These are phyloP conservation scores for Thalia dealbata DNA, from an alignment of 176 grass and related monocot species.

Conservation along the genomic window DNA sequence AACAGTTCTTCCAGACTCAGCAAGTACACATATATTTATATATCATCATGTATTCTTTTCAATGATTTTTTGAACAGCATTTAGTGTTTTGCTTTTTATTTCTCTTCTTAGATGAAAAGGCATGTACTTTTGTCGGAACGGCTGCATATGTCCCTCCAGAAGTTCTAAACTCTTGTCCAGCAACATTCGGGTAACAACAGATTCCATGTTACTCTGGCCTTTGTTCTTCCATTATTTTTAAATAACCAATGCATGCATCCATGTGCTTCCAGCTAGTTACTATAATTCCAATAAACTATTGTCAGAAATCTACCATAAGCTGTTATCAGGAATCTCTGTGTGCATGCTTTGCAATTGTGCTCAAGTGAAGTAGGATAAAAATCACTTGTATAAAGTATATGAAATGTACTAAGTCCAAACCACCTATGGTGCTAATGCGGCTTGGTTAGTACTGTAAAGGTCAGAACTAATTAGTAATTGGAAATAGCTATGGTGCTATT, in stretches of 20 bases:
- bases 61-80: slow-evolving; percentile 1
- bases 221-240: slow-evolving; percentile 8
- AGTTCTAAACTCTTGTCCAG: slow-evolving; percentile 86
- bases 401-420: neutral
- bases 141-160: slow-evolving; percentile 98
- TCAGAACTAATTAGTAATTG: too few species aligned
- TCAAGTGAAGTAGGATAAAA: neutral
- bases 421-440: neutral
- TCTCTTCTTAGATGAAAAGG: slow-evolving; percentile 55
- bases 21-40: slow-evolving; percentile 34
- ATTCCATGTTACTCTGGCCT: neutral
- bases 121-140: slow-evolving; percentile 96
- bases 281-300: neutral
- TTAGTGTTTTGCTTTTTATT: neutral
- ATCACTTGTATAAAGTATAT: neutral
- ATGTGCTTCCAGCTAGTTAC: neutral
- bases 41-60: neutral
- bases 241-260: neutral
- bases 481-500: too few species aligned
- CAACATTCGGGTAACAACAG: slow-evolving; percentile 73
- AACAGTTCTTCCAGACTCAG: slow-evolving; percentile 88
- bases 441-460: neutral
- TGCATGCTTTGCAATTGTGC: neutral
- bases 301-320: neutral
- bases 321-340: neutral